These are phyloP conservation scores for Rehmannia glutinosa DNA, from an alignment of 257 asterid genomes.

Conservation along the genomic window DNA sequence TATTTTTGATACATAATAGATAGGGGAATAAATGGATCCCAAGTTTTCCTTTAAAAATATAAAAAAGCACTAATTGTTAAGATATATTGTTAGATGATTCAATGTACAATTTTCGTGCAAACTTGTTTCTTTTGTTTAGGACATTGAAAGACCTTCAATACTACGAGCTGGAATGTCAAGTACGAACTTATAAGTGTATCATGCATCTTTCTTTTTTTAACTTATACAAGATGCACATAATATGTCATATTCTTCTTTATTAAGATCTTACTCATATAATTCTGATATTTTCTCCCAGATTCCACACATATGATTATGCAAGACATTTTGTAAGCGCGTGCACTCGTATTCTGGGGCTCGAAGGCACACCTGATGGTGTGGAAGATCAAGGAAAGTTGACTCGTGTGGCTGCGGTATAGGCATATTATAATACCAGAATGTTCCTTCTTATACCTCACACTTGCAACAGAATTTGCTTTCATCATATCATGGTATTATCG, in stretches of 20 bases:
- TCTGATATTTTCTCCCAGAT: conserved; percentile 36
- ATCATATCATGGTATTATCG: neutral
- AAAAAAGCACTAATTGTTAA: too few relatives aligned
- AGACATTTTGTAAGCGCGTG: conserved; percentile 93
- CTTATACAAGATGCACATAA: too few relatives aligned
- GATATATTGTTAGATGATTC: too few relatives aligned
- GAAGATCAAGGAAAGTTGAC: conserved; percentile 93
- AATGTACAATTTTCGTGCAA: neutral
- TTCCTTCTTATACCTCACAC: conserved; percentile 8
- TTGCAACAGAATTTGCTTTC: conserved; percentile 16
- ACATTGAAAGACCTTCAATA: neutral
- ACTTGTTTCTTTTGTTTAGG: neutral
- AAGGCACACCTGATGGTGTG: conserved; percentile 95
- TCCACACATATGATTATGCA: conserved; percentile 91
- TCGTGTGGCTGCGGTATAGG: conserved; percentile 87
- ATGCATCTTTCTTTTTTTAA: too few relatives aligned
- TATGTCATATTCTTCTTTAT: too few relatives aligned
- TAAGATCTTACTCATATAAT: neutral
- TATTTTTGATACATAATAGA: neutral
- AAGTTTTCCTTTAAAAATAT: too few relatives aligned
- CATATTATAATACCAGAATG: conserved; percentile 6
- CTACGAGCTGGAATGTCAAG: neutral
- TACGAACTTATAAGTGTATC: neutral
- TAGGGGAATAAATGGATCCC: neutral
- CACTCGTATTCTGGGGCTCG: conserved; percentile 91